Percentiles rank a stretch among this genome's conserved stretches.
phyloP scores from a whole-genome alignment of 2,329 filamentous ascomycete genomes.

The Talaromyces sp. region DNA sequence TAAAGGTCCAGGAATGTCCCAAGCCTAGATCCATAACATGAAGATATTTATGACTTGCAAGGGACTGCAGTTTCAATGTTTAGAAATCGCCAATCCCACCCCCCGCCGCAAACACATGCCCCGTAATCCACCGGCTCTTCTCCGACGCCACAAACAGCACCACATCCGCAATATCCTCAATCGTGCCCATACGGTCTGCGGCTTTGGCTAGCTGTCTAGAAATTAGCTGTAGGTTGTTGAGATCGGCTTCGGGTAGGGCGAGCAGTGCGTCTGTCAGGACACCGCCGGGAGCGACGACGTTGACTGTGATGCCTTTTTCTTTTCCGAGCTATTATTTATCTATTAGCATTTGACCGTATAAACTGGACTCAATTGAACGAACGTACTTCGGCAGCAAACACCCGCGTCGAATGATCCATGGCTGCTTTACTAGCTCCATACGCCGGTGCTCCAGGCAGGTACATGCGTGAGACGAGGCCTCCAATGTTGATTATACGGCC shows the following conservation, averaged over 20 bases:
- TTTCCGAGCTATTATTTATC: not conserved
- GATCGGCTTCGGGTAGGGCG: not conserved
- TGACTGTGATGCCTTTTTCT: conserved; percentile 6
- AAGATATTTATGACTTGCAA: not conserved
- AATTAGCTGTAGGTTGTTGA: not conserved
- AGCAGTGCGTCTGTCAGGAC: conserved; percentile 4
- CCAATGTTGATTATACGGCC: conserved; percentile 10
- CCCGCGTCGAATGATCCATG: too few species aligned
- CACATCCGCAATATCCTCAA: not conserved
- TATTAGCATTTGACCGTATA: too few species aligned
- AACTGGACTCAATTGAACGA: too few species aligned
- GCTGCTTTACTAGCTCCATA: too few species aligned
- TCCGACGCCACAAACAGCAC: not conserved
- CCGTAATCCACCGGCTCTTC: conserved; percentile 2
- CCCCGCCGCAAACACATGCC: not conserved
- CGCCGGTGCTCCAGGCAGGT: too few species aligned
- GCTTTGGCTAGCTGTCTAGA: not conserved
- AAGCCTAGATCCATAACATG: not conserved
- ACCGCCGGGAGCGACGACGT: not conserved
- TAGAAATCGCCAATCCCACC: not conserved
- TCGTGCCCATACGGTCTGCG: not conserved
- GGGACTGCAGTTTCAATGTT: not conserved
- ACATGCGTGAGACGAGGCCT: too few species aligned
- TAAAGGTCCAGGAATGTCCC: not conserved
- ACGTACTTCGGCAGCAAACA: too few species aligned